Evolutionary conservation across 2,329 filamentous ascomycete species (phyloP), one percentile per base, ranked within the genome.

Genomic region (Periconia macrospinosa): DNA sequence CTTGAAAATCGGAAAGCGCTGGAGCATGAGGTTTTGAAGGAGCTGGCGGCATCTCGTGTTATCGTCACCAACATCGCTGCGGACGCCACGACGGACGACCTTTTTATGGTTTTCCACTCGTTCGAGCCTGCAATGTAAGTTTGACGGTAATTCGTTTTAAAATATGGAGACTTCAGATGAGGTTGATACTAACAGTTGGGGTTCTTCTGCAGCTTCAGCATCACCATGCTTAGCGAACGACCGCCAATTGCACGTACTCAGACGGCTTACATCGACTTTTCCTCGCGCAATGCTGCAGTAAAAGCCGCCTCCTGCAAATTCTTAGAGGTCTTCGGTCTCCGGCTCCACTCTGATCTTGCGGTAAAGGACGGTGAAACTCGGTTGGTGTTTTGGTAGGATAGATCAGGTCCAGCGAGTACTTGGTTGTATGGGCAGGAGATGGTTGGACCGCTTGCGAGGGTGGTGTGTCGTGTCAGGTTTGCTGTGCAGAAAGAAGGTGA

Each of bases 41-140:
- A 58, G 5, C 56, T 65, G 17, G 41, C 54, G 0, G 49, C 52
- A 7, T 27, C 50, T 17, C 59, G 62, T 14, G 50, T 71, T 6
- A 50, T 69, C 15, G 52, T 69, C 8, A 60, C 59, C 7, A 68
- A 69, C 18, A 53, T 72, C 18, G 67, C 69, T n/a, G 64, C 64
- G 5, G 59, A 50, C 40, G 62, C 61, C 11, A 58, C 57, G 3
- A 47, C 47, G 30, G 47, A 62, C 9, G 63, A 64, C 13, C 19
- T 70, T 1, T 33, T 49, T 10, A 11, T 44, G 2, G 49, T 60
- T 17, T 63, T 70, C 54, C 40, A 20, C 18, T 45, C 56, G 7
- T 59, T 60, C 41, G 41, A 33, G 11, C 52, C 17, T n/a, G 46
- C 63, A 0, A 55, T 65, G 67, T 68, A 56, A 59, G 54, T 63